Evolutionary conservation across 169 alveolate genomes (phyloP).

Genomic region (Perkinsus marinus): DNA sequence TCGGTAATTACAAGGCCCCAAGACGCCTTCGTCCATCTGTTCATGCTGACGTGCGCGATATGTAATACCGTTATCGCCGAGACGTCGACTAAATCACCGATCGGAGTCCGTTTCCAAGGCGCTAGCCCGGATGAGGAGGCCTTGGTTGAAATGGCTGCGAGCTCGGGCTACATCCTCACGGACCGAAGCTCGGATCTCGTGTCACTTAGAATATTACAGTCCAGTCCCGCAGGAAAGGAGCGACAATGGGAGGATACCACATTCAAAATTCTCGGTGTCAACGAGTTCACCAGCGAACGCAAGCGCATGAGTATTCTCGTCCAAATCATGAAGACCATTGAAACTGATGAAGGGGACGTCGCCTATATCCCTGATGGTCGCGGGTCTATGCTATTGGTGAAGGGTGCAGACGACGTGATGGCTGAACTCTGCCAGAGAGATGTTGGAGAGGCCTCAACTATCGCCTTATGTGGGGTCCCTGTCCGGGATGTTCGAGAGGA

Average conservation of each 20-base stretch:
- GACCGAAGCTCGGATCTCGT: neutral
- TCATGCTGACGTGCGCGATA: neutral
- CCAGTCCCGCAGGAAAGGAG: neutral
- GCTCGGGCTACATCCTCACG: slow-evolving; percentile 1
- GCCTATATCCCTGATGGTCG: neutral
- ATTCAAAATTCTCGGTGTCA: slow-evolving; percentile 17
- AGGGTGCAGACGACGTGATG: slow-evolving; percentile 29
- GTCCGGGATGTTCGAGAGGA: neutral
- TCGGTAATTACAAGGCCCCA: neutral
- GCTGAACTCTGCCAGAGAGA: neutral
- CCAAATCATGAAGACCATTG: neutral
- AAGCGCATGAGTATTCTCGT: slow-evolving; percentile 40
- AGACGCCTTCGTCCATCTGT: neutral
- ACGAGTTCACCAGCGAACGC: slow-evolving; percentile 41
- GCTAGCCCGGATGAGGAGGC: slow-evolving; percentile 28
- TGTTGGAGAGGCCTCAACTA: neutral
- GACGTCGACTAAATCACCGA: neutral
- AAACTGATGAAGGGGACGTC: neutral
- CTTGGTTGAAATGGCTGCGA: slow-evolving; percentile 12
- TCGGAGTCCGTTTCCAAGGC: neutral
- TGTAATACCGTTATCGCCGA: slow-evolving; percentile 14
- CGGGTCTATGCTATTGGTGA: slow-evolving; percentile 1
- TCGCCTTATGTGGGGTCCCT: neutral
- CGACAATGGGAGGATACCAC: neutral
- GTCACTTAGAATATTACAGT: neutral